Percentiles rank a stretch among this genome's conserved stretches.
phyloP scores from a whole-genome alignment of 164 flowering plant species.

The Echeveria elegans region DNA sequence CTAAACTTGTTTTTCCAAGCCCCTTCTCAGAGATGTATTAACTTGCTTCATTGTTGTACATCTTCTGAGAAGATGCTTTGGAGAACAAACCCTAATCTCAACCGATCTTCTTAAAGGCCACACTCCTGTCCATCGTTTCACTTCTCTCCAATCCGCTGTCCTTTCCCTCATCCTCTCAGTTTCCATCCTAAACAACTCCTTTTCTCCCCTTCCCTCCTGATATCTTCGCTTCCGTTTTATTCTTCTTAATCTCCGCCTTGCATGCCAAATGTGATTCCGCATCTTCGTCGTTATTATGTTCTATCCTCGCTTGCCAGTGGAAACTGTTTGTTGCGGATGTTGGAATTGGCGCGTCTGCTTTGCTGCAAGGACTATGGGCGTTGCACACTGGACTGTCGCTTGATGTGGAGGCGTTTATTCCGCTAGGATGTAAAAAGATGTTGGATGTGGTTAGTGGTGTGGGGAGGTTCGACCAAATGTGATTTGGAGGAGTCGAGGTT shows the following conservation, averaged over 20 bases:
- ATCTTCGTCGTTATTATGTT: slow-evolving; percentile 34
- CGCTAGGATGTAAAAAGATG: slow-evolving; percentile 81
- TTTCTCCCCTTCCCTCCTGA: slow-evolving; percentile 62
- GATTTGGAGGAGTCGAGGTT: slow-evolving; percentile 73
- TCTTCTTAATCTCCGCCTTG: slow-evolving; percentile 59
- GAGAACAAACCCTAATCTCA: slow-evolving; percentile 43
- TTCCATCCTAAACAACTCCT: slow-evolving; percentile 42
- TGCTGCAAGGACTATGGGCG: slow-evolving; percentile 78
- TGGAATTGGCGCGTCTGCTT: slow-evolving; percentile 44
- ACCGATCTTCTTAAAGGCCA: slow-evolving; percentile 53
- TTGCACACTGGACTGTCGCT: slow-evolving; percentile 78
- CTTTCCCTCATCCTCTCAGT: slow-evolving; percentile 61
- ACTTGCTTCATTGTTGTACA: slow-evolving; percentile 38
- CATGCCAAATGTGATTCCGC: slow-evolving; percentile 72
- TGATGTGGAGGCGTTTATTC: slow-evolving; percentile 78
- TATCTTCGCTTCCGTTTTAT: slow-evolving; percentile 53
- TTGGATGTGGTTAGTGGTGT: slow-evolving; percentile 75
- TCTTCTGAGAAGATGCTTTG: too few species aligned
- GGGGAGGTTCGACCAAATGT: slow-evolving; percentile 87
- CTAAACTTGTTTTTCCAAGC: too few species aligned
- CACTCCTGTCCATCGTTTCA: slow-evolving; percentile 75
- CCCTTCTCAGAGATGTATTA: too few species aligned
- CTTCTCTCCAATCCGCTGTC: slow-evolving; percentile 69
- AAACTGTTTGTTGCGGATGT: slow-evolving; percentile 57
- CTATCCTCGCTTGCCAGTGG: slow-evolving; percentile 44